These are phyloP conservation scores for Leccinum holopus DNA, from an alignment of 1,284 basidiomycete species.

Conservation along the genomic window DNA sequence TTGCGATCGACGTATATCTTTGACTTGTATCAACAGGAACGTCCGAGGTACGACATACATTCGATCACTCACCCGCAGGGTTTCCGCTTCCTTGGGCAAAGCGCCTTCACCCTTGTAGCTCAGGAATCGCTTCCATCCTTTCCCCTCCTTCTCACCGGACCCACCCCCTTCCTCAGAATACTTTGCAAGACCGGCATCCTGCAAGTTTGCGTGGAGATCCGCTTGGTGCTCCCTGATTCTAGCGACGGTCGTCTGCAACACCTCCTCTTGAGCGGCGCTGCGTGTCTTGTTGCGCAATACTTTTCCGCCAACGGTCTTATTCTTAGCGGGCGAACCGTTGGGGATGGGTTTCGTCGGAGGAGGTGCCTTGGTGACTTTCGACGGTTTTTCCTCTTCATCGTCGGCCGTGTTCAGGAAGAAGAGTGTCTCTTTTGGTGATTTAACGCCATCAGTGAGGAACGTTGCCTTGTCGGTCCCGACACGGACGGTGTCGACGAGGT, in stretches of 20 bases:
- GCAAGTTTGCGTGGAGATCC: conserved; percentile 79
- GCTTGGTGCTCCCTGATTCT: conserved; percentile 88
- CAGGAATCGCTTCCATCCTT: conserved; percentile 94
- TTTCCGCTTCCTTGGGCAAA: conserved; percentile 78
- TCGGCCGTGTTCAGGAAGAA: conserved; percentile 75
- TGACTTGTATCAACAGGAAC: conserved; percentile 7
- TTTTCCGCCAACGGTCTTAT: conserved; percentile 77
- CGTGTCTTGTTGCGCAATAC: conserved; percentile 83
- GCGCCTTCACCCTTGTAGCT: conserved; percentile 95
- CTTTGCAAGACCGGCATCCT: conserved; percentile 80
- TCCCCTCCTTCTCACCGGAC: conserved; percentile 78
- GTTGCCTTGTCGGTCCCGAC: conserved; percentile 68
- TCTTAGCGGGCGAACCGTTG: conserved; percentile 68
- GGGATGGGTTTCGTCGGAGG: conserved; percentile 48
- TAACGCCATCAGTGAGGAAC: conserved; percentile 83
- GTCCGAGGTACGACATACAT: not conserved
- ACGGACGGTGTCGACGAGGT: conserved; percentile 87
- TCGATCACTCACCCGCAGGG: conserved; percentile 58
- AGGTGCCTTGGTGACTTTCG: conserved; percentile 59
- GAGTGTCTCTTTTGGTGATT: conserved; percentile 81
- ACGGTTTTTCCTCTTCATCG: conserved; percentile 51
- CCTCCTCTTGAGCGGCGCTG: conserved; percentile 76
- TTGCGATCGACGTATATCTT: conserved; percentile 93
- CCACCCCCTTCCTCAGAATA: conserved; percentile 78
- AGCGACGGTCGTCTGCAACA: conserved; percentile 63